These are phyloP conservation scores for Malus hybrid DNA, from an alignment of 331 rosid genomes.

Conservation along the genomic window DNA sequence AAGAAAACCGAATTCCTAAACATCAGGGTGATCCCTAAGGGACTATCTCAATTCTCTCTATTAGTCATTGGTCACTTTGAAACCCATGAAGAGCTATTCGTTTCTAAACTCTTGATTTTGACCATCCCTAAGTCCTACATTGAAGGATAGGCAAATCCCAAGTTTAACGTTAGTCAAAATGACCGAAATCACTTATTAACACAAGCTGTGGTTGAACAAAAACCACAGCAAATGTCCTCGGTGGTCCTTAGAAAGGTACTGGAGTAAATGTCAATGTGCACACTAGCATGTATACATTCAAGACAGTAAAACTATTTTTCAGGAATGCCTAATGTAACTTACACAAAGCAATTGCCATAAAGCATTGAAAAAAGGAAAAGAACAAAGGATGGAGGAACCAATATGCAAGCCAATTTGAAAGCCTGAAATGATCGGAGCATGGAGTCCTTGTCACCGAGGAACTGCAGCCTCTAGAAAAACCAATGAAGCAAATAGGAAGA, in stretches of 20 bases:
- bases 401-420: slow-evolving; percentile 34
- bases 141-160: neutral
- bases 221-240: neutral
- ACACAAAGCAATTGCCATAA: slow-evolving; percentile 17
- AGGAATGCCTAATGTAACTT: slow-evolving; percentile 4
- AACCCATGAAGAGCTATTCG: neutral
- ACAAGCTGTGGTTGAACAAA: neutral
- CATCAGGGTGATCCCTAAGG: neutral
- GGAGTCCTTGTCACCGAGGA: slow-evolving; percentile 71
- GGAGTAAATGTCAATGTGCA: neutral
- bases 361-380: slow-evolving; percentile 9
- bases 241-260: neutral
- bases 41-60: neutral
- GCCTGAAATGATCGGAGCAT: slow-evolving; percentile 33
- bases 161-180: neutral
- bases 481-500: slow-evolving; percentile 34
- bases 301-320: neutral
- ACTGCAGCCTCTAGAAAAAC: slow-evolving; percentile 66
- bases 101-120: neutral
- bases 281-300: neutral
- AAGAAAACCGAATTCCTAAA: neutral
- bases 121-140: neutral
- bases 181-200: neutral
- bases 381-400: slow-evolving; percentile 12
- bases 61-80: neutral